Conservation (phyloP, 1,284 basidiomycete genomes). For the Xerocomus amazonicus region DNA sequence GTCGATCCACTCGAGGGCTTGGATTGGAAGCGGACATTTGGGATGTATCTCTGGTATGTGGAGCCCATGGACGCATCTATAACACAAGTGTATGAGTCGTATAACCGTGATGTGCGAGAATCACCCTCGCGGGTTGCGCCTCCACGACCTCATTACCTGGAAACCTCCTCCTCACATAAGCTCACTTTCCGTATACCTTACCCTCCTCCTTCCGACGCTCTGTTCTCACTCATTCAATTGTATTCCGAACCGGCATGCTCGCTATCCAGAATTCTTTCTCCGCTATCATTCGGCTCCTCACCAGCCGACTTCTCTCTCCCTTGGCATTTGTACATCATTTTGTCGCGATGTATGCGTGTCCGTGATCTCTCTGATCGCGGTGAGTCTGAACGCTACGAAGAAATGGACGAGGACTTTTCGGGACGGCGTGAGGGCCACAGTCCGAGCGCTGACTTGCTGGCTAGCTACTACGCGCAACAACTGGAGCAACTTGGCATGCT, state of each 20-base stretch:
- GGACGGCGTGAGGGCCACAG: conserved; percentile 65
- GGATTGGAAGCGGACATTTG: conserved; percentile 96
- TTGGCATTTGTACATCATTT: conserved; percentile 92
- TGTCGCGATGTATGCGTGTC: conserved; percentile 78
- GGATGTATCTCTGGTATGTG: conserved; percentile 89
- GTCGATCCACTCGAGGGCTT: conserved; percentile 75
- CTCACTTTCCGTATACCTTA: conserved; percentile 32
- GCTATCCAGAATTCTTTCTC: conserved; percentile 57
- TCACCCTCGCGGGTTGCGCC: conserved; percentile 45
- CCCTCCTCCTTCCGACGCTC: conserved; percentile 54
- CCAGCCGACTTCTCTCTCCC: conserved; percentile 80
- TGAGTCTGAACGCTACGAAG: conserved; percentile 39
- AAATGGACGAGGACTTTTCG: conserved; percentile 41
- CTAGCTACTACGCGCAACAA: conserved; percentile 84
- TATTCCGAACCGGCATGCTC: conserved; percentile 66
- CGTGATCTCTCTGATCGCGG: conserved; percentile 85
- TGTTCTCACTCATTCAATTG: conserved; percentile 84
- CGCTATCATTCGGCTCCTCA: conserved; percentile 74
- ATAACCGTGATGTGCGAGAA: conserved; percentile 52
- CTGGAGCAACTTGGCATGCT: conserved; percentile 80
- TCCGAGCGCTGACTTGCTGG: conserved; percentile 78
- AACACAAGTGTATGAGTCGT: conserved; percentile 66
- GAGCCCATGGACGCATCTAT: conserved; percentile 72
- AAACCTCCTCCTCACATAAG: conserved; percentile 35
- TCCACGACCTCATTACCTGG: conserved; percentile 72